A percentile compares a stretch with the other conserved stretches of the same genome.
Evolutionary conservation across 371 early-diverging fungal species (phyloP).

Genomic region (Apophysomyces trapeziformis): DNA sequence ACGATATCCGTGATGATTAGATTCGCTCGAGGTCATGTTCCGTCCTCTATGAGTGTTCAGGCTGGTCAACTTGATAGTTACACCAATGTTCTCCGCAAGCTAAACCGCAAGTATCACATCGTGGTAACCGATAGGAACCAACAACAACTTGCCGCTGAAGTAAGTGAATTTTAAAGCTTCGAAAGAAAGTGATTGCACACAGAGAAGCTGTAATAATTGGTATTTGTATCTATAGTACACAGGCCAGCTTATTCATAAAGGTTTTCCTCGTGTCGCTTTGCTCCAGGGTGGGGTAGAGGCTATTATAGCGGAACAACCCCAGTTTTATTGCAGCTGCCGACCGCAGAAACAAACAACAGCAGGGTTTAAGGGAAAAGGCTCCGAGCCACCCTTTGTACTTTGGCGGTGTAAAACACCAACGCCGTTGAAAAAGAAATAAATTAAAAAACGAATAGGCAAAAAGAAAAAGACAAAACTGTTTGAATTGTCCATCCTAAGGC

Average conservation of each 20-base stretch:
- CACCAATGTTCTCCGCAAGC: slow-evolving; percentile 51
- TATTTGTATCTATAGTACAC: slow-evolving; percentile 49
- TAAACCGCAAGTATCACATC: slow-evolving; percentile 64
- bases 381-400: slow-evolving; percentile 56
- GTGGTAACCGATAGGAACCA: slow-evolving; percentile 53
- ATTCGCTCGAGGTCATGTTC: slow-evolving; percentile 61
- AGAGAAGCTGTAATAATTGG: no score
- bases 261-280: slow-evolving; percentile 55
- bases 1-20: slow-evolving; percentile 24
- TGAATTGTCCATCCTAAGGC: not conserved
- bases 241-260: slow-evolving; percentile 49
- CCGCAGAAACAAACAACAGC: slow-evolving; percentile 56
- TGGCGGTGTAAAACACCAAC: slow-evolving; percentile 50
- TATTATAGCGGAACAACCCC: slow-evolving; percentile 24
- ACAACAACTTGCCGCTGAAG: slow-evolving; percentile 54
- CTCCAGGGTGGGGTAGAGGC: slow-evolving; percentile 67
- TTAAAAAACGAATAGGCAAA: no score
- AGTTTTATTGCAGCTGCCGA: slow-evolving; percentile 38
- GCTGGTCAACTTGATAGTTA: slow-evolving; percentile 51
- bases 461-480: not conserved
- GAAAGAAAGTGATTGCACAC: not conserved
- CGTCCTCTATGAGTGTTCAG: slow-evolving; percentile 61
- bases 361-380: slow-evolving; percentile 50
- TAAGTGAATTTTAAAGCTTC: slow-evolving; percentile 22
- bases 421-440: slow-evolving; percentile 24